phyloP scores from a whole-genome alignment of 805 yeast genomes.

The Clavispora carvajalis region DNA sequence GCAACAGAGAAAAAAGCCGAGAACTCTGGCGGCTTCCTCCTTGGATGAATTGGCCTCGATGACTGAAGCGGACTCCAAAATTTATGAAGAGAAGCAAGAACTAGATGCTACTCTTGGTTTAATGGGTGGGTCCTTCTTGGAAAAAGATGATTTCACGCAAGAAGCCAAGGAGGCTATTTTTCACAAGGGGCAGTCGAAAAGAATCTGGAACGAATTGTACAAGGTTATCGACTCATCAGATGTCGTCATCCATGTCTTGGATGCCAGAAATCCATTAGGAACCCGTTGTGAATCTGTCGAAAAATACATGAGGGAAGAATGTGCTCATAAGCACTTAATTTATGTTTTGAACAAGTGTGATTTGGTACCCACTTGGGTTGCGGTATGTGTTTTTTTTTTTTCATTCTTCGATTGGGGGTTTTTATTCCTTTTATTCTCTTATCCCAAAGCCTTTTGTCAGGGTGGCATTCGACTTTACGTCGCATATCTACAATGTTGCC shows the following conservation, averaged over 20 bases:
- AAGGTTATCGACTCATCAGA: constrained; percentile 97
- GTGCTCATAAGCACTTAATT: constrained; percentile 93
- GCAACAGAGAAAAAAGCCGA: constrained; percentile 87
- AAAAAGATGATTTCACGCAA: constrained; percentile 76
- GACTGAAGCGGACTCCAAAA: constrained; percentile 52
- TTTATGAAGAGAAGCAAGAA: constrained; percentile 71
- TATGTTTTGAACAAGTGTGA: constrained; percentile 96
- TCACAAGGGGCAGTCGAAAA: constrained; percentile 94
- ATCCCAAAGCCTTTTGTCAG: constrained; percentile 87
- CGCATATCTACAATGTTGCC: constrained; percentile 49
- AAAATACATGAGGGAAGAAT: constrained; percentile 86
- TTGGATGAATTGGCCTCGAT: constrained; percentile 70
- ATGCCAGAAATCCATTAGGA: constrained; percentile 96
- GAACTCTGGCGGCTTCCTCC: constrained; percentile 63
- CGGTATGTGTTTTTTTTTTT: constrained; percentile 61
- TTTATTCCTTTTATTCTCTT: constrained; percentile 1
- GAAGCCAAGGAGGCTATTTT: constrained; percentile 95
- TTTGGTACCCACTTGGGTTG: constrained; percentile 98
- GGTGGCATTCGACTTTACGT: constrained; percentile 43
- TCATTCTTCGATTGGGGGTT: not conserved
- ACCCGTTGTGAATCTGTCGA: constrained; percentile 93
- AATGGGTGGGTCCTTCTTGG: constrained; percentile 59
- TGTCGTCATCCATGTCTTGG: constrained; percentile 92
- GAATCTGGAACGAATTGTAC: constrained; percentile 97
- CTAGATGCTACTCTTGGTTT: constrained; percentile 70